Evolutionary conservation across 192 early-diverging fungal species (phyloP), one percentile per base, ranked within the genome.

Genomic region (Chytriomyces confervae): DNA sequence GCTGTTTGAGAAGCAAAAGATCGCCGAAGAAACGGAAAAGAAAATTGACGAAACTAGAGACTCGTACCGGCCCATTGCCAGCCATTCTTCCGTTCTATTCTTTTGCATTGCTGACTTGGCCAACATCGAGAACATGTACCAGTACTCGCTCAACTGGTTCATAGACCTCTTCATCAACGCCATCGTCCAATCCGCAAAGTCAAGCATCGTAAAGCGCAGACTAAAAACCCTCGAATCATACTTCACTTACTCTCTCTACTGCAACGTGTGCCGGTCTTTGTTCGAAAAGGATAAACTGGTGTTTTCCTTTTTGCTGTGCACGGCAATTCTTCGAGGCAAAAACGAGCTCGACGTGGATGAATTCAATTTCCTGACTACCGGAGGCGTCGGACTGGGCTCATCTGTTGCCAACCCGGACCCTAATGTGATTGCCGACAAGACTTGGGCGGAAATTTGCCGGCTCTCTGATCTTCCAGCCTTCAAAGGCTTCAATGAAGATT

Each of bases 51-150:
- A 91, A 69, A 90, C 90, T 0, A 78, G 90, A 44, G 87, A 91
- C 66, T 90, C 88, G 7, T 91, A 91, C 78, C 82, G 88, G 23
- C 89, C 89, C 5, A 91, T 91, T 79, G 90, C 90, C 6, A 89
- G 88, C 75, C 90, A 90, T 73, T 89, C 89, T 5, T 78, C 89
- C 10, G 80, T 81, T 2, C 79, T 91, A 45, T 91, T 89, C 67
- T 91, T 91, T 68, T 91, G 90, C 81, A 91, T 90, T 68, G 89
- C 90, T 16, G 90, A 91, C 67, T 67, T 91, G 20, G 89, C 86
- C 27, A 91, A 90, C 67, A 91, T 91, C 60, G 90, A 91, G 72
- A 87, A 90, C 24, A 91, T 91, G 90, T 91, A 91, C 69, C 90
- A 91, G 66, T 91, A 91, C 74, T 91, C 90, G 7, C 81, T 91